Conservation (phyloP, 2,329 filamentous ascomycete species). For the Colletotrichum euphorbiae region DNA sequence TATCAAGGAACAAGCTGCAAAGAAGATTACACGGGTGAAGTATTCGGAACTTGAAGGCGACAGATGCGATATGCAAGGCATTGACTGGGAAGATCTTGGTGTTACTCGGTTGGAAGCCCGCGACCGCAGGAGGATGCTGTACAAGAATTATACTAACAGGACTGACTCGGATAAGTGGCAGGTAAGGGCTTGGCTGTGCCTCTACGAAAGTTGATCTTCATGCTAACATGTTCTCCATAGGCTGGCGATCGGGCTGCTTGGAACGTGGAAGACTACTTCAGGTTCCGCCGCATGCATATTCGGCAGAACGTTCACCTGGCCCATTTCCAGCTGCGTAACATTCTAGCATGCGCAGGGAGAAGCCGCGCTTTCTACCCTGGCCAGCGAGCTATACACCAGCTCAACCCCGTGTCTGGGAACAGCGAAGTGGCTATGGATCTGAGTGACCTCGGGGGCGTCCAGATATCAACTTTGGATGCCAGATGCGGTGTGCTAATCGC, state of each 20-base stretch:
- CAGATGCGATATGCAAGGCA: slow-evolving; percentile 67
- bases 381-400: slow-evolving; percentile 59
- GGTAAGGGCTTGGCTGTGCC: slow-evolving; percentile 53
- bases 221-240: slow-evolving; percentile 33
- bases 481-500: slow-evolving; percentile 67
- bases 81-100: slow-evolving; percentile 67
- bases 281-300: slow-evolving; percentile 68
- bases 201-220: neutral
- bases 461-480: slow-evolving; percentile 64
- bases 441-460: slow-evolving; percentile 52
- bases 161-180: slow-evolving; percentile 58
- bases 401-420: slow-evolving; percentile 62
- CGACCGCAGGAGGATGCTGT: slow-evolving; percentile 59
- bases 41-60: slow-evolving; percentile 67
- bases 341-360: slow-evolving; percentile 67
- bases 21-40: slow-evolving; percentile 33
- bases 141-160: slow-evolving; percentile 70
- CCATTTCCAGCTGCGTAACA: slow-evolving; percentile 76
- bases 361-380: slow-evolving; percentile 69
- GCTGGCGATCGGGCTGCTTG: slow-evolving; percentile 50
- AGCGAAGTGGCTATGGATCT: slow-evolving; percentile 60
- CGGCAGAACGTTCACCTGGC: slow-evolving; percentile 64
- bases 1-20: slow-evolving; percentile 47
- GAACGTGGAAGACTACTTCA: slow-evolving; percentile 63
- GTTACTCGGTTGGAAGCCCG: slow-evolving; percentile 63